These are phyloP conservation scores for Leccinum rimulosum DNA, from an alignment of 768 basidiomycete species.

Conservation along the genomic window DNA sequence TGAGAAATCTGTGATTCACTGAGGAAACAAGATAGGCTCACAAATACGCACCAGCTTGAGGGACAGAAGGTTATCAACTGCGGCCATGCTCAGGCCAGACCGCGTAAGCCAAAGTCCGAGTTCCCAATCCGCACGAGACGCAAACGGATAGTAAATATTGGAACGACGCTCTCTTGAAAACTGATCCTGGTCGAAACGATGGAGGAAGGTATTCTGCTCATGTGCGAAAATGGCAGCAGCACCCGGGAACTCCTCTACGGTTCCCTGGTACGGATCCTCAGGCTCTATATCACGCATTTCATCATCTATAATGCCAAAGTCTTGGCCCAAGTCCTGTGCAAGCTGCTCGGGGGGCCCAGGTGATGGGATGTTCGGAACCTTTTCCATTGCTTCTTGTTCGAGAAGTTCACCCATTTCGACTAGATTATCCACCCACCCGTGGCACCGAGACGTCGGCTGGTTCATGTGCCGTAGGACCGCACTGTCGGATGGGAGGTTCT, in stretches of 20 bases:
- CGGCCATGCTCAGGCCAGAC: not conserved
- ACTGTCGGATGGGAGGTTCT: not conserved
- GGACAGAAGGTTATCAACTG: not conserved
- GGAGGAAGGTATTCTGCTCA: not conserved
- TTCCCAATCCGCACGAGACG: not conserved
- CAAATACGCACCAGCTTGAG: not conserved
- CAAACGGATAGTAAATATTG: not conserved
- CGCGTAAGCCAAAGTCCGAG: not conserved
- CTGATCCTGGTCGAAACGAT: not conserved
- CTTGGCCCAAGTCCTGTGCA: not conserved
- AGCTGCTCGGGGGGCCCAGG: not conserved
- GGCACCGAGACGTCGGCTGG: not conserved
- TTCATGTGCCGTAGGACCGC: not conserved
- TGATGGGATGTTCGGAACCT: not conserved
- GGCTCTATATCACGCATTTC: not conserved
- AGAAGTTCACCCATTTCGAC: not conserved
- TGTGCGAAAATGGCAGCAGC: not conserved
- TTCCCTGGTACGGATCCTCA: not conserved
- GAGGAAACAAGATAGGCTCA: not conserved
- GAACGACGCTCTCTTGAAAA: not conserved
- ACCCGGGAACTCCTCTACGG: not conserved
- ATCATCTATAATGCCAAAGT: not conserved
- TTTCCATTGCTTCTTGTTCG: not conserved
- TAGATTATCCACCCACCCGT: not conserved
- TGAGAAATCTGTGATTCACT: not conserved